These are phyloP conservation scores for Blakeslea trispora DNA, from an alignment of 371 early-diverging fungal genomes.

Conservation along the genomic window DNA sequence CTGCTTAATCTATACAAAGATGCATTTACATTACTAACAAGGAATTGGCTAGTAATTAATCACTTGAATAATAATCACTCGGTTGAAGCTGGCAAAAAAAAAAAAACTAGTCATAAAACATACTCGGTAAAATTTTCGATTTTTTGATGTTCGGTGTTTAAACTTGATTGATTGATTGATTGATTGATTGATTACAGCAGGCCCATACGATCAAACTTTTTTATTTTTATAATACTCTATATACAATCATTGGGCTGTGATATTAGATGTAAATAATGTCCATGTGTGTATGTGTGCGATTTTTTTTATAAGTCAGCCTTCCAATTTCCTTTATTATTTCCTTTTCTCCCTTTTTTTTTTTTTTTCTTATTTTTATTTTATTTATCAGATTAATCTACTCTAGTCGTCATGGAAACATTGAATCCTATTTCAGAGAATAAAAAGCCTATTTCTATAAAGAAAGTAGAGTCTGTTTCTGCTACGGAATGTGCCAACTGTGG, in stretches of 20 bases:
- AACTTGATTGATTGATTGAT: constrained; percentile 6
- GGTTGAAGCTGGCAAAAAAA: no score
- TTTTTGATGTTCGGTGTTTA: neutral
- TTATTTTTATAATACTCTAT: constrained; percentile 9
- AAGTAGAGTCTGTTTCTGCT: constrained; percentile 29
- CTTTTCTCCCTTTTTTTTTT: neutral
- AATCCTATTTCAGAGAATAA: constrained; percentile 1
- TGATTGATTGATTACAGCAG: neutral
- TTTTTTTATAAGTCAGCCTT: no score
- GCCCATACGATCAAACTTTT: neutral
- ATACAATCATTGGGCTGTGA: constrained; percentile 8
- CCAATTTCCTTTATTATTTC: neutral
- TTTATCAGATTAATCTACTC: neutral
- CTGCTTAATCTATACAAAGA: no score
- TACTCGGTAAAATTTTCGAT: no score
- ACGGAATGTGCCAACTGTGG: constrained; percentile 82
- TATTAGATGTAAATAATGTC: neutral
- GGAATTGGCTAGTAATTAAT: no score
- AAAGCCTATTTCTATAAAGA: constrained; percentile 8
- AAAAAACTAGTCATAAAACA: no score
- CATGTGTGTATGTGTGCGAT: no score
- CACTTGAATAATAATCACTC: no score
- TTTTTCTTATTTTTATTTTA: constrained; percentile 8
- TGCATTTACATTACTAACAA: no score
- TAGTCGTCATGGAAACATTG: constrained; percentile 18